Evolutionary conservation across 495 filamentous ascomycete species (phyloP), one percentile per base, ranked within the genome.

Genomic region (Aspergillus ellipticus): DNA sequence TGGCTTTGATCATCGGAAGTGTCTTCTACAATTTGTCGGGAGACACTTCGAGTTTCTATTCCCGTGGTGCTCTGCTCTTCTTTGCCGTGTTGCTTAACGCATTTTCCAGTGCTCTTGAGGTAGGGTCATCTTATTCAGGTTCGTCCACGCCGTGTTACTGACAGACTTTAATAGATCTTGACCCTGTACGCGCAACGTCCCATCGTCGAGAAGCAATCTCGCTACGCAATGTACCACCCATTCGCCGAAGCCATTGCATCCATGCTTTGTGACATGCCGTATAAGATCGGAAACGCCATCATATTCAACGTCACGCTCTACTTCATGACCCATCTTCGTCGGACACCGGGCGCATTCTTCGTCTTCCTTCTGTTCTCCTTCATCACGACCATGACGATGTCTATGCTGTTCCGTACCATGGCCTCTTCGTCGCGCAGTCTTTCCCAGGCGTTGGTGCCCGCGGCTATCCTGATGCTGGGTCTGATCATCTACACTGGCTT

Each of bases 1-100:
- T 96, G 84, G 81, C 90, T 35, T 76, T 97, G 51, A 87, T 97
- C 66, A 86, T 97, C 66, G 85, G 87, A 46, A 89, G 84, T 65
- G 88, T 97, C 51, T 97, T 96, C 76, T 96, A 84, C 74, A 88
- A 96, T 58, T 67, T 96, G 17, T 65, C 80, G 22, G 67, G 64
- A 1, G 76, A 77, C 28, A 90, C 90, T 6, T 63, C 67, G 19
- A 89, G 83, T 68, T 95, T 97, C 75, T 97, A 85, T 73, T 82
- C 84, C 60, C 82, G 90, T 51, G 91, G 89, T 47, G 89, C 89
- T 56, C 75, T 97, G 29, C 78, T 97, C 33, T 97, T 97, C 84
- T 97, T 97, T 64, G 89, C 91, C 55, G 86, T 95, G 57, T 78
- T 97, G 42, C 68, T 96, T 70, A 96, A 96, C 66, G 92, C 92